phyloP scores from a whole-genome alignment of 1,284 basidiomycete genomes.

The Pholiota adiposa region DNA sequence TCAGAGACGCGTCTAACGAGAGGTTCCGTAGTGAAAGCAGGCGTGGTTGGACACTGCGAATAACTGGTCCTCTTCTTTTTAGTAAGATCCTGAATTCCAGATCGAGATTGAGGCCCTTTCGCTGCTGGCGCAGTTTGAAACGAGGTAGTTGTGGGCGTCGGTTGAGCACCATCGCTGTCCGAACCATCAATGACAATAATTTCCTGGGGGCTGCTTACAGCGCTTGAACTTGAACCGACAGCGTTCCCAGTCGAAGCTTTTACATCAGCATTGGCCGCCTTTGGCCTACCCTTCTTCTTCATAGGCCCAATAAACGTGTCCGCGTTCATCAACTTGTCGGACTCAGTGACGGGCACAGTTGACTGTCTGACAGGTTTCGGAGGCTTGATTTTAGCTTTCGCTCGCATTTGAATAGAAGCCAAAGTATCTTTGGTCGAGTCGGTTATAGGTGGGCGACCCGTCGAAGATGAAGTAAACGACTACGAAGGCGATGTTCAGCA shows the following conservation, averaged over 20 bases:
- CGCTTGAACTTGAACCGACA: constrained; percentile 22
- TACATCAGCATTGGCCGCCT: constrained; percentile 17
- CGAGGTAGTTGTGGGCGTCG: constrained; percentile 13
- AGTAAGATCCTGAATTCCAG: constrained; percentile 1
- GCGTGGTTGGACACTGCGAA: constrained; percentile 18
- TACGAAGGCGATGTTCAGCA: constrained; percentile 6
- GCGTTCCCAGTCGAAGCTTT: constrained; percentile 14
- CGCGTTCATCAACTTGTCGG: constrained; percentile 44
- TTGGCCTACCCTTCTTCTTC: constrained; percentile 45
- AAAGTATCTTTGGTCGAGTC: constrained; percentile 29
- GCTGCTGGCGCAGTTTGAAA: neutral
- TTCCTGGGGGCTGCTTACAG: constrained; percentile 20
- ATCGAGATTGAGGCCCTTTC: neutral
- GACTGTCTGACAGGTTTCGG: constrained; percentile 33
- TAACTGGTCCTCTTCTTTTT: constrained; percentile 17
- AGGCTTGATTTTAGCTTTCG: constrained; percentile 35
- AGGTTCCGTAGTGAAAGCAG: constrained; percentile 28
- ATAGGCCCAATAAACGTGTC: constrained; percentile 44
- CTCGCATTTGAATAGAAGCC: constrained; percentile 36
- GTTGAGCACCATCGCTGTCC: constrained; percentile 23
- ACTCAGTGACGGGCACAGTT: constrained; percentile 38
- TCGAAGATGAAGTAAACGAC: constrained; percentile 1
- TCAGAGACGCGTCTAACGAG: constrained; percentile 22
- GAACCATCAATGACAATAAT: constrained; percentile 31
- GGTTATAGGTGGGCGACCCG: constrained; percentile 8